Base-by-base conservation (phyloP, 441 rosid genomes). In the Erodium texanum region DNA sequence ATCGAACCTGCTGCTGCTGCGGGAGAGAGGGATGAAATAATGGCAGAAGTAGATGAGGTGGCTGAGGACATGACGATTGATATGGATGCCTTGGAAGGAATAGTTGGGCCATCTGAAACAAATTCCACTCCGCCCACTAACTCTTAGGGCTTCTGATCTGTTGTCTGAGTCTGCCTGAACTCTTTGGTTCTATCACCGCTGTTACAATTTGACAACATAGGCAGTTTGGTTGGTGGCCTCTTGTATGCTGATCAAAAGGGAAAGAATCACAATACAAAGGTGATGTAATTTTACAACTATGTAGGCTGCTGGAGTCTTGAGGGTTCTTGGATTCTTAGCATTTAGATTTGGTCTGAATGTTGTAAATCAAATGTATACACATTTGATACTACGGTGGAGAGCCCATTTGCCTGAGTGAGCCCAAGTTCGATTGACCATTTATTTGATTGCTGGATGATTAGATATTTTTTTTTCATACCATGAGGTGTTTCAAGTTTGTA, bases 31-130 rank as follows among this genome's bases (percentile, higher is more conserved):
- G 94, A 91, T 79, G 96, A 82, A 80, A 77, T 83, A 72, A 86
- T 86, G 93, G 78, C 90, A 4, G 96, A 81, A 78, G 89, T 83
- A 36, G 97, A 86, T 71, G 92, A 84, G 72, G 82, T 50, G 58
- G 19, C 87, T 20, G 88, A 84, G 62, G 87, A 84, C 62, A 83
- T 86, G 87, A 80, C 93, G 56, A 80, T 86, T 3, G 93, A 90
- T 70, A 80, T 82, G 89, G 95, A 89, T 71, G 80, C 89, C 70
- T 78, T 82, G 18, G 89, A 83, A 71, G 89, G 81, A 20, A 79
- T 80, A 38, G 86, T 77, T 18, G 84, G 80, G 69, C 76, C 90
- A 65, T 73, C 90, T 14, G 89, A 86, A 76, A 71, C 77, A 56
- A 77, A 79, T 80, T 68, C 87, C 63, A 66, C 75, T 7, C 77